Conservation (phyloP, 257 asterid genomes). For the Schizonepeta tenuifolia region DNA sequence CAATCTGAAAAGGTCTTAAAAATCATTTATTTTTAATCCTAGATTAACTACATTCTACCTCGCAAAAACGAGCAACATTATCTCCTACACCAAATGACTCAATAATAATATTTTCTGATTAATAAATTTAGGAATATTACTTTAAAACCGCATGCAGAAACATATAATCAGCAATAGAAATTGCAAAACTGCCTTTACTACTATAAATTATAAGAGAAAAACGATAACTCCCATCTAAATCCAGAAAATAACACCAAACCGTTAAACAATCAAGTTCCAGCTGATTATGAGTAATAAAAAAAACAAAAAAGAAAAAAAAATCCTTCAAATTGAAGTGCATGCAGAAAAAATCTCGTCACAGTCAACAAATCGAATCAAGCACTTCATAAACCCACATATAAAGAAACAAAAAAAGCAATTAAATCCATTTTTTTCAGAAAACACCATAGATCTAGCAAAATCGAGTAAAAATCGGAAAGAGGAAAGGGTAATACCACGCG, state of each 20-base stretch:
- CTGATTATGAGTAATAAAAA: constrained; percentile 2
- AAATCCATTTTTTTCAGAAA: constrained; percentile 6
- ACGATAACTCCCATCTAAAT: background rate
- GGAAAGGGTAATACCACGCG: constrained; percentile 48
- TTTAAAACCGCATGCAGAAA: constrained; percentile 14
- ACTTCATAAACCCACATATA: constrained; percentile 13
- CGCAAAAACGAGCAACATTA: background rate
- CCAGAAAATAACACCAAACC: constrained; percentile 23
- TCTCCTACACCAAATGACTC: background rate
- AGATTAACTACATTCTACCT: background rate
- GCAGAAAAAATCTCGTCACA: constrained; percentile 19
- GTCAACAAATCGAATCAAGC: background rate
- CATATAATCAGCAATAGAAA: background rate
- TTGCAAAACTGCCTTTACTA: background rate
- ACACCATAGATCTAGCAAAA: constrained; percentile 44
- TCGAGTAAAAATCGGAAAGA: background rate
- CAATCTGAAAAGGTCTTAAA: background rate
- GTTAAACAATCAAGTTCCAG: constrained; percentile 20
- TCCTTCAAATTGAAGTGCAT: constrained; percentile 29
- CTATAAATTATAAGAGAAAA: background rate
- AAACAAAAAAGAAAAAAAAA: background rate
- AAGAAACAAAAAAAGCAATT: background rate
- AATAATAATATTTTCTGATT: background rate
- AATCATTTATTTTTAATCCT: background rate
- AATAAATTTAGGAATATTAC: background rate